These are phyloP conservation scores for Ceratobasidium sp. DNA, from an alignment of 1,284 basidiomycete species.

Conservation along the genomic window DNA sequence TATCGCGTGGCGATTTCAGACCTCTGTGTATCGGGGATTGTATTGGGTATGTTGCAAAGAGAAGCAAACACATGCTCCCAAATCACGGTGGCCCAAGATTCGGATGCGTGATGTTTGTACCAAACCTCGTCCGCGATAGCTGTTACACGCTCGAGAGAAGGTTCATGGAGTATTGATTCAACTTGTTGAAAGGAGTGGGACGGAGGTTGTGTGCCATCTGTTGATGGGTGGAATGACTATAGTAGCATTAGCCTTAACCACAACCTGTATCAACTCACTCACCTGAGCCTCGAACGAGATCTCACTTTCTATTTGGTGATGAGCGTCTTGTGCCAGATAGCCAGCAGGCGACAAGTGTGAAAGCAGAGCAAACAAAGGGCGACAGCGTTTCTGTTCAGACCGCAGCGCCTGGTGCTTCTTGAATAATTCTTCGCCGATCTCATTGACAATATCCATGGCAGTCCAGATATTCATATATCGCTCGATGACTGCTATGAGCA, in stretches of 20 bases:
- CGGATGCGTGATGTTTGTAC: slow-evolving; percentile 77
- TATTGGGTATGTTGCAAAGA: slow-evolving; percentile 11
- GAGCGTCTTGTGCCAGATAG: slow-evolving; percentile 64
- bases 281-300: slow-evolving; percentile 69
- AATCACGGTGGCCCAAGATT: slow-evolving; percentile 78
- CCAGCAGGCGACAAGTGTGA: slow-evolving; percentile 70
- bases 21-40: slow-evolving; percentile 12
- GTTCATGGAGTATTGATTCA: slow-evolving; percentile 66
- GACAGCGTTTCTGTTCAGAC: slow-evolving; percentile 65
- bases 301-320: slow-evolving; percentile 69
- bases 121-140: slow-evolving; percentile 62
- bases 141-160: slow-evolving; percentile 44
- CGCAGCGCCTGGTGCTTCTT: slow-evolving; percentile 67
- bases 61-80: slow-evolving; percentile 78
- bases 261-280: slow-evolving; percentile 50
- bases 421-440: slow-evolving; percentile 69
- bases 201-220: slow-evolving; percentile 51
- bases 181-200: slow-evolving; percentile 66
- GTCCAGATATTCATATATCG: slow-evolving; percentile 66
- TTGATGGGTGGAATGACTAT: slow-evolving; percentile 62
- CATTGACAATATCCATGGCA: slow-evolving; percentile 72
- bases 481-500: slow-evolving; percentile 33
- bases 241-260: background rate
- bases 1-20: slow-evolving; percentile 23
- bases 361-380: slow-evolving; percentile 68